These are phyloP conservation scores for Wickerhamomyces rabaulensis DNA, from an alignment of 805 yeast genomes.

Conservation along the genomic window DNA sequence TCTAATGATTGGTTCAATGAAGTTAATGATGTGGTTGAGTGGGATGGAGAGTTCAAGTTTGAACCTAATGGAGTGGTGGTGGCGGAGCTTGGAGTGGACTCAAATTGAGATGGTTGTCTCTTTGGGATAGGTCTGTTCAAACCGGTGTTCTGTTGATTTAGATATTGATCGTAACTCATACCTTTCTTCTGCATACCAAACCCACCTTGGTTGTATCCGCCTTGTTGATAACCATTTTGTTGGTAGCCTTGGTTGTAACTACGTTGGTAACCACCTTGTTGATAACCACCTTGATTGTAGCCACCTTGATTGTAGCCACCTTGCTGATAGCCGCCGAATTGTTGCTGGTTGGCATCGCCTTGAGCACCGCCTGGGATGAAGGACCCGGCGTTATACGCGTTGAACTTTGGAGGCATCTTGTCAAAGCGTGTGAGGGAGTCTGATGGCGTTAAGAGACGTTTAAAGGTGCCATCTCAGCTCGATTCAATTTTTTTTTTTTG, in stretches of 20 bases:
- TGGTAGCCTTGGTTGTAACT: slow-evolving; percentile 1
- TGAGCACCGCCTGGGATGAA: slow-evolving; percentile 24
- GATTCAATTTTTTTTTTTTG: background rate
- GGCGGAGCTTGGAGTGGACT: slow-evolving; percentile 13
- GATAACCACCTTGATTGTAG: slow-evolving; percentile 2
- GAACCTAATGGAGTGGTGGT: slow-evolving; percentile 21
- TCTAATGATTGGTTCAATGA: slow-evolving; percentile 68
- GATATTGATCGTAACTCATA: slow-evolving; percentile 22
- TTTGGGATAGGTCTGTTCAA: slow-evolving; percentile 8
- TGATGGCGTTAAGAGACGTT: no score
- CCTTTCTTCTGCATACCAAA: slow-evolving; percentile 17
- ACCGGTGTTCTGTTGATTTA: slow-evolving; percentile 10
- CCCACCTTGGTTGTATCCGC: slow-evolving; percentile 4
- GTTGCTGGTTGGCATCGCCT: slow-evolving; percentile 6
- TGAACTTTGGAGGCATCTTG: slow-evolving; percentile 37
- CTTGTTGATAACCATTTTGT: slow-evolving; percentile 6
- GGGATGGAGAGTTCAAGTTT: slow-evolving; percentile 32
- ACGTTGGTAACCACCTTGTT: slow-evolving; percentile 4
- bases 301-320: slow-evolving; percentile 5
- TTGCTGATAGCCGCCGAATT: slow-evolving; percentile 2
- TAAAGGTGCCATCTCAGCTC: background rate
- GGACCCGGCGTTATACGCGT: slow-evolving; percentile 27
- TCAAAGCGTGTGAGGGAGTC: background rate
- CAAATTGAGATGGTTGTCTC: slow-evolving; percentile 1
- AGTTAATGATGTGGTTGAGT: slow-evolving; percentile 70